These are phyloP conservation scores for Penicillium roqueforti DNA, from an alignment of 495 filamentous ascomycete genomes.

Conservation along the genomic window DNA sequence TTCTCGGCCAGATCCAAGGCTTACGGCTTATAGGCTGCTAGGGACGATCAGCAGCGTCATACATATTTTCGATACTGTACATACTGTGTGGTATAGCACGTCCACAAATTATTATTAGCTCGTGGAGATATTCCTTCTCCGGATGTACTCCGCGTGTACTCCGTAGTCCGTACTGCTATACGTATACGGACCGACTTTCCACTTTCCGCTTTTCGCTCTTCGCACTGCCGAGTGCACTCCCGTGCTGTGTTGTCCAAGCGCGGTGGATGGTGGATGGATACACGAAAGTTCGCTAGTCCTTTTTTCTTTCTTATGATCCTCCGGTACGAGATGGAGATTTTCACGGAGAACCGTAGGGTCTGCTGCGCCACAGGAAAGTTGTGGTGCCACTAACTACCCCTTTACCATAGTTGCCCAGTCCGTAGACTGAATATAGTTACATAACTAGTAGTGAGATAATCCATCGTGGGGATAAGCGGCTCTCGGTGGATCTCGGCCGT, in stretches of 20 bases:
- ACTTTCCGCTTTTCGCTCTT: too few relatives aligned
- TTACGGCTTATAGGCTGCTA: slow-evolving; percentile 16
- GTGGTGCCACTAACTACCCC: not conserved
- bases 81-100: too few relatives aligned
- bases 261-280: not conserved
- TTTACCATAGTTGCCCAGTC: too few relatives aligned
- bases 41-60: not conserved
- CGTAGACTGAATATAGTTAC: too few relatives aligned
- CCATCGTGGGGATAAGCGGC: not conserved
- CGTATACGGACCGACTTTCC: too few relatives aligned
- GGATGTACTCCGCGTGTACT: not conserved
- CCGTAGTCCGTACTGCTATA: too few relatives aligned
- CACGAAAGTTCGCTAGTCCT: not conserved
- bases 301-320: not conserved
- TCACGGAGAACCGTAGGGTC: not conserved
- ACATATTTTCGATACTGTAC: too few relatives aligned
- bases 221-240: not conserved
- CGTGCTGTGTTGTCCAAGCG: not conserved
- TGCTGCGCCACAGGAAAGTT: too few relatives aligned
- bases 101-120: not conserved
- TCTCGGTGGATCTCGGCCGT: slow-evolving; percentile 1
- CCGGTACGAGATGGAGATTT: not conserved
- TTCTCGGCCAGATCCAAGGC: slow-evolving; percentile 15
- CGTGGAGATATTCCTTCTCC: not conserved
- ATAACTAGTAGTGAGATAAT: too few relatives aligned